These are phyloP conservation scores for Paecilomyces formosus DNA, from an alignment of 2,329 filamentous ascomycete species.

Conservation along the genomic window DNA sequence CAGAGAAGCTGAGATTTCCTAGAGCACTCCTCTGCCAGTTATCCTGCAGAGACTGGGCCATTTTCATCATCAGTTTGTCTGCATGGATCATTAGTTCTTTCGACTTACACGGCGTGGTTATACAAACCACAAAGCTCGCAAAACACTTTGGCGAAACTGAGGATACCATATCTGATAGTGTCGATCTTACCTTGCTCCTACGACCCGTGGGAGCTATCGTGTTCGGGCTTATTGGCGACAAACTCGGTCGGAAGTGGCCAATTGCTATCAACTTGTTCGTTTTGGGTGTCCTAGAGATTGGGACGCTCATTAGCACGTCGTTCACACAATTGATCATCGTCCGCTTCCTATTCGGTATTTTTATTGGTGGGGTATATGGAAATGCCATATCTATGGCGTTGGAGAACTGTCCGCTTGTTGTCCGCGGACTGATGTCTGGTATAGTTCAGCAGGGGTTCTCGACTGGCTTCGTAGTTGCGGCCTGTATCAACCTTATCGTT, in stretches of 20 bases:
- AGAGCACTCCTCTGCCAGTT: neutral
- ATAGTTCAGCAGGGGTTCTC: slow-evolving; percentile 78
- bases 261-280: slow-evolving; percentile 75
- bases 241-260: slow-evolving; percentile 70
- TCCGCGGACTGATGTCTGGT: slow-evolving; percentile 72
- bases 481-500: slow-evolving; percentile 20
- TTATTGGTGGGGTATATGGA: slow-evolving; percentile 76
- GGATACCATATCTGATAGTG: neutral
- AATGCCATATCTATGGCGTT: slow-evolving; percentile 72
- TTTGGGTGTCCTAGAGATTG: slow-evolving; percentile 63
- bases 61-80: neutral
- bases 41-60: neutral
- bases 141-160: neutral
- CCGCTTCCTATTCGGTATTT: slow-evolving; percentile 64
- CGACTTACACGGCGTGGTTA: neutral
- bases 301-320: slow-evolving; percentile 66
- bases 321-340: slow-evolving; percentile 71
- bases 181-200: slow-evolving; percentile 59
- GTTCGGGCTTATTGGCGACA: slow-evolving; percentile 72
- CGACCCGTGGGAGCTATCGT: slow-evolving; percentile 66
- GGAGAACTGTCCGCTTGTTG: slow-evolving; percentile 63
- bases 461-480: slow-evolving; percentile 71
- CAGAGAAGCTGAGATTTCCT: neutral
- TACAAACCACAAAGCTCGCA: neutral
- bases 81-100: neutral